These are phyloP conservation scores for Exserohilum turcica DNA, from an alignment of 2,329 filamentous ascomycete species.

Conservation along the genomic window DNA sequence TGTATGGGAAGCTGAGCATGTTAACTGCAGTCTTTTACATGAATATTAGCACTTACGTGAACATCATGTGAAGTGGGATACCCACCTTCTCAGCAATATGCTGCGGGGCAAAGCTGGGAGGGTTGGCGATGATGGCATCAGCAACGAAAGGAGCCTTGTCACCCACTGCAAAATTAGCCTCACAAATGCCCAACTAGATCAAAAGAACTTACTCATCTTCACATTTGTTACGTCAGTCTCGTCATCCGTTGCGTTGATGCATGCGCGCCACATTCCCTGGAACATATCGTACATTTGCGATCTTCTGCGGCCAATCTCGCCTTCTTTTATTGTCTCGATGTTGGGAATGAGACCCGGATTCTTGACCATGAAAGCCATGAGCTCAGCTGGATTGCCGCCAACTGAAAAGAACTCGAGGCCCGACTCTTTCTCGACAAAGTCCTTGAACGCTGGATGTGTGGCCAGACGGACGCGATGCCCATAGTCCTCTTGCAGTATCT, in stretches of 20 bases:
- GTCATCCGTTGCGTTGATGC: constrained; percentile 74
- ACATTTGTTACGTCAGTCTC: constrained; percentile 63
- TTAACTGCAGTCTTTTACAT: constrained; percentile 8
- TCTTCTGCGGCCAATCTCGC: constrained; percentile 71
- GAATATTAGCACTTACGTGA: constrained; percentile 65
- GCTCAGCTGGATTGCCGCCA: constrained; percentile 76
- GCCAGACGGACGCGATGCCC: constrained; percentile 78
- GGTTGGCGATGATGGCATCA: constrained; percentile 80
- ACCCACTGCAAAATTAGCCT: constrained; percentile 53
- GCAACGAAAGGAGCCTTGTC: constrained; percentile 75
- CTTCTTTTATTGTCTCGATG: constrained; percentile 71
- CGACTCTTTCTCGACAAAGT: constrained; percentile 73
- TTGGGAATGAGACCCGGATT: constrained; percentile 78
- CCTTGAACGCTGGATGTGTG: constrained; percentile 76
- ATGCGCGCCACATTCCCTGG: constrained; percentile 79
- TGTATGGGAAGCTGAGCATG: constrained; percentile 67
- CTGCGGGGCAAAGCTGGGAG: constrained; percentile 76
- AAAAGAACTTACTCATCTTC: constrained; percentile 58
- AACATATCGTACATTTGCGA: constrained; percentile 81
- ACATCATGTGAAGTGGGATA: constrained; percentile 83
- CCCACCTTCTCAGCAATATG: constrained; percentile 77
- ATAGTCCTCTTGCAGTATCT: constrained; percentile 71
- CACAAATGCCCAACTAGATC: no score
- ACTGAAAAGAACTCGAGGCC: constrained; percentile 81
- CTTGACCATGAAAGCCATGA: constrained; percentile 90